phyloP scores from a whole-genome alignment of 1,284 basidiomycete genomes.

The Trichosporon asahii region DNA sequence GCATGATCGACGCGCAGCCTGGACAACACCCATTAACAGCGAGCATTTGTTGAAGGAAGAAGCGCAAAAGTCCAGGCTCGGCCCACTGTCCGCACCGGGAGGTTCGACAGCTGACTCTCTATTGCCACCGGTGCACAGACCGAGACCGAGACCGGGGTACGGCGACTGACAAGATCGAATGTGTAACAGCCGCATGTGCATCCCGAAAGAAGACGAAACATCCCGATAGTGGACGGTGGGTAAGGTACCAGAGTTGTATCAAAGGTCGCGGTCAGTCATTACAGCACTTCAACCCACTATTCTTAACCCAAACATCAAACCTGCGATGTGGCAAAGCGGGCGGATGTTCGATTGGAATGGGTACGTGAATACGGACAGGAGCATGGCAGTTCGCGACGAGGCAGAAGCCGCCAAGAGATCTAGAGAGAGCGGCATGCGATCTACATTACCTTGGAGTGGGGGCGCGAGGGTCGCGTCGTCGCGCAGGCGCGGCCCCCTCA shows the following conservation, averaged over 20 bases:
- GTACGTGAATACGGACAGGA: background rate
- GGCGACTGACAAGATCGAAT: too few relatives aligned
- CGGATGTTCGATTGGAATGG: background rate
- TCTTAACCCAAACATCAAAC: background rate
- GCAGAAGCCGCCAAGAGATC: background rate
- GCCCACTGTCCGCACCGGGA: background rate
- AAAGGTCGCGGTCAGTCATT: background rate
- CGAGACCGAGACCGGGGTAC: too few relatives aligned
- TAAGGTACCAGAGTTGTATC: background rate
- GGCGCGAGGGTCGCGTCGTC: background rate
- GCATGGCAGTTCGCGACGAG: background rate
- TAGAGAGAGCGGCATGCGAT: background rate
- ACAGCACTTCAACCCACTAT: background rate
- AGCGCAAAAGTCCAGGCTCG: background rate
- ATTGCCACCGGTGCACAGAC: background rate
- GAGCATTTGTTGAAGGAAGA: background rate
- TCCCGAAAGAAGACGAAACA: background rate
- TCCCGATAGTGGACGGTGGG: background rate
- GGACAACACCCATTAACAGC: background rate
- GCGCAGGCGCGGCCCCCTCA: background rate
- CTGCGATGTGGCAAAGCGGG: background rate
- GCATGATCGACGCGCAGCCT: background rate
- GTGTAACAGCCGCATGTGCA: background rate
- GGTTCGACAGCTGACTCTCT: background rate
- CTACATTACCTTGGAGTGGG: constrained; percentile 3